phyloP scores from a whole-genome alignment of 2,329 filamentous ascomycete genomes.

The Trichoderma atroviride region DNA sequence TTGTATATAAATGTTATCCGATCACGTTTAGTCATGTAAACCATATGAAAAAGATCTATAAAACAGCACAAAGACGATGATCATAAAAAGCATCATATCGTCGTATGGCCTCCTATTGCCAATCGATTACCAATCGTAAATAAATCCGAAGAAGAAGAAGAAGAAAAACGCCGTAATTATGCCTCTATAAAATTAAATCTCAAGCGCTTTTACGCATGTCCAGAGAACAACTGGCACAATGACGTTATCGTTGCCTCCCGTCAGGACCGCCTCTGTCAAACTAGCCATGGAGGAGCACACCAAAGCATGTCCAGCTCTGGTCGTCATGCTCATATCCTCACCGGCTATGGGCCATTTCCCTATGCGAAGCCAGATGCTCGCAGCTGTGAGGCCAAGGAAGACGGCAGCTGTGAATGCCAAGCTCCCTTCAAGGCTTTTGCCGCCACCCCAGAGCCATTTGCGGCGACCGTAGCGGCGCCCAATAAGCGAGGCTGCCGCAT shows the following conservation, averaged over 20 bases:
- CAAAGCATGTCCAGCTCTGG: slow-evolving; percentile 64
- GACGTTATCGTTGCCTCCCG: slow-evolving; percentile 97
- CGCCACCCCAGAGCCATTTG: slow-evolving; percentile 97
- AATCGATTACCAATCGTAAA: background rate
- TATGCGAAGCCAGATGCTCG: slow-evolving; percentile 72
- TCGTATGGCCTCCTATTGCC: background rate
- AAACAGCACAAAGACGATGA: background rate
- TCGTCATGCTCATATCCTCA: slow-evolving; percentile 43
- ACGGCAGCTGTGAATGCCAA: slow-evolving; percentile 82
- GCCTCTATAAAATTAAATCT: slow-evolving; percentile 46
- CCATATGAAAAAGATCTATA: background rate
- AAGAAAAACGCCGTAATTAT: slow-evolving; percentile 27
- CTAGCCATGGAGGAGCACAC: slow-evolving; percentile 80
- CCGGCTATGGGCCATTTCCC: slow-evolving; percentile 70
- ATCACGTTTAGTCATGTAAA: background rate
- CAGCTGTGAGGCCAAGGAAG: slow-evolving; percentile 69
- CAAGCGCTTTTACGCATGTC: slow-evolving; percentile 82
- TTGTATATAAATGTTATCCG: background rate
- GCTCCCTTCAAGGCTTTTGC: slow-evolving; percentile 90
- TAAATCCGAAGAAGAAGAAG: background rate
- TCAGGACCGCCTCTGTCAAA: slow-evolving; percentile 91
- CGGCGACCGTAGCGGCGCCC: slow-evolving; percentile 81
- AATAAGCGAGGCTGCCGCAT: slow-evolving; percentile 88
- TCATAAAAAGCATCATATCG: background rate
- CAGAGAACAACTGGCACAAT: slow-evolving; percentile 92